Evolutionary conservation across 2,329 filamentous ascomycete species (phyloP), one percentile per base, ranked within the genome.

Genomic region (Drechslerella dactyloides): DNA sequence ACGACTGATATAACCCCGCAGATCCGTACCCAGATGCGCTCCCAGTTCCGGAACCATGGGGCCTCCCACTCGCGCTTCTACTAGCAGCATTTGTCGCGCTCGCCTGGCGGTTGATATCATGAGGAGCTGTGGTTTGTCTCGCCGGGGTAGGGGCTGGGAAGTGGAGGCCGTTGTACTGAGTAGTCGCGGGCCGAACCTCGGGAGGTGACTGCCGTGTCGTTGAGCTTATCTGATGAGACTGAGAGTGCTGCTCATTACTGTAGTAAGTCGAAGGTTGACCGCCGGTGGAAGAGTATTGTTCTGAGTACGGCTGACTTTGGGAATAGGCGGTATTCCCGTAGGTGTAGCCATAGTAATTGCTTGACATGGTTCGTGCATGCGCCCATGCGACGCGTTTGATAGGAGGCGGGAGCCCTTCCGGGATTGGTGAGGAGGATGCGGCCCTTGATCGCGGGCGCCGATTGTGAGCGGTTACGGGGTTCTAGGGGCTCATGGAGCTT

Each of bases 81-180:
- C 23, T n/a, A 40, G 15, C 13, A 19, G 27, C 35, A 52, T 42
- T 48, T 13, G 51, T 44, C 17, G 44, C 27, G 21, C 44, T 24
- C 15, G 52, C 13, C 7, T 51, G 35, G 19, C 23, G 15, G 6
- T 40, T 33, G 40, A 7, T 27, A 44, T 21, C 24, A 53, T 23
- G 27, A 6, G 33, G 40, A 5, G 33, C 19, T 8, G 19, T 27
- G 24, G 58, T 42, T 15, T 69, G 64, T n/a, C 46, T 63, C 33
- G 33, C 42, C 33, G 66, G 48, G 13, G 64, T 24, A n/a, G 57
- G 33, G 21, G 58, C 37, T 15, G 66, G 66, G 48, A 70, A 70
- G 13, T 70, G 59, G 30, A 70, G 59, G n/a, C 59, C 59, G 27
- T 70, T 70, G 30, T 64, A 70, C 13, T 70, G 66, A 3, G 66